Conservation (phyloP, 805 yeast genomes). For the Clavispora santaluciae region DNA sequence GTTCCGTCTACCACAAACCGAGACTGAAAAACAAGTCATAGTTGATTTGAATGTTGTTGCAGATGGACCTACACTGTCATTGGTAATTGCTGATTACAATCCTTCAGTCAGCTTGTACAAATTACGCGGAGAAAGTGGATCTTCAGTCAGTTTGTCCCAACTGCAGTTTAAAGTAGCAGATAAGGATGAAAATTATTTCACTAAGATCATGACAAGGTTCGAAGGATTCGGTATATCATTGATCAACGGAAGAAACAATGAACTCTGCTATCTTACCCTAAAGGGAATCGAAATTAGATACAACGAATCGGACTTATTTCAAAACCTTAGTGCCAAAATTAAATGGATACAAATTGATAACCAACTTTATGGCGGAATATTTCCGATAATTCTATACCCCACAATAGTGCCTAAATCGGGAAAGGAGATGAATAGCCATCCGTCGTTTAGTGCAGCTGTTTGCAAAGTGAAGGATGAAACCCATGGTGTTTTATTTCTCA, state of each 20-base stretch:
- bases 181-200: slow-evolving; percentile 48
- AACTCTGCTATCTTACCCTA: slow-evolving; percentile 76
- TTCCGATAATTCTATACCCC: slow-evolving; percentile 86
- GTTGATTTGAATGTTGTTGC: slow-evolving; percentile 91
- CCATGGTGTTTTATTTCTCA: slow-evolving; percentile 86
- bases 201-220: slow-evolving; percentile 56
- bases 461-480: slow-evolving; percentile 82
- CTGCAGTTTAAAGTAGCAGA: slow-evolving; percentile 54
- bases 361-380: slow-evolving; percentile 81
- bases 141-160: slow-evolving; percentile 24
- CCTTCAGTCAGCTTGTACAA: slow-evolving; percentile 74
- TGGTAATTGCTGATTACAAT: slow-evolving; percentile 79
- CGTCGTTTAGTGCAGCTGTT: slow-evolving; percentile 81
- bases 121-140: slow-evolving; percentile 26
- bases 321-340: slow-evolving; percentile 70
- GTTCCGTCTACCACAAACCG: slow-evolving; percentile 60
- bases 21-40: slow-evolving; percentile 38
- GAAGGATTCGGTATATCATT: slow-evolving; percentile 88
- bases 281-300: slow-evolving; percentile 77
- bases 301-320: slow-evolving; percentile 80
- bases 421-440: slow-evolving; percentile 81
- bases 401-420: slow-evolving; percentile 81
- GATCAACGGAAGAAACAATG: slow-evolving; percentile 65
- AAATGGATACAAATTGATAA: slow-evolving; percentile 97
- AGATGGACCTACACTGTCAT: slow-evolving; percentile 90